A percentile compares a stretch with the other conserved stretches of the same genome.
Evolutionary conservation across 257 asterid species (phyloP).

Genomic region (Paraleonurus japonicus): DNA sequence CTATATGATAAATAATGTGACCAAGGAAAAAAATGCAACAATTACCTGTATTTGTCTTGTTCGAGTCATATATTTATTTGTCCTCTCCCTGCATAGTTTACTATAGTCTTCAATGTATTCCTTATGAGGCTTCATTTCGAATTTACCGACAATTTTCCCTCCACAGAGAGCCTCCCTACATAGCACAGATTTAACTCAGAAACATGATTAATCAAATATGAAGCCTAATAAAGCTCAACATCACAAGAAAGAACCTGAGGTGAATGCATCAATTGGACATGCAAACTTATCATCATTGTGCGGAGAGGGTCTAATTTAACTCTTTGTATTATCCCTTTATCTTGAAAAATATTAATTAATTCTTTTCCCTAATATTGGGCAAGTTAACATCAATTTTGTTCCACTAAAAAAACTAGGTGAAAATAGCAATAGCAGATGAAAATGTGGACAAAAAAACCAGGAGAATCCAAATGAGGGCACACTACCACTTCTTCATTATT

Average conservation of each 20-base stretch:
- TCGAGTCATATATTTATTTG: conserved; percentile 58
- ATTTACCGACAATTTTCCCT: conserved; percentile 78
- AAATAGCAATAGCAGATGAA: too few species aligned
- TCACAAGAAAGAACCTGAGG: not conserved
- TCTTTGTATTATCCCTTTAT: not conserved
- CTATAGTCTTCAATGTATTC: conserved; percentile 62
- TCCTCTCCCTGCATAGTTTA: conserved; percentile 78
- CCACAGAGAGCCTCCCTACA: conserved; percentile 69
- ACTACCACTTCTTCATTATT: too few species aligned
- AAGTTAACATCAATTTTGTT: too few species aligned
- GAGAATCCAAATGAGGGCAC: too few species aligned
- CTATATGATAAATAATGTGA: not conserved
- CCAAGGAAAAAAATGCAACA: conserved; percentile 8
- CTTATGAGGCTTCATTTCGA: conserved; percentile 77
- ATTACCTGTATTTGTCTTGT: conserved; percentile 68
- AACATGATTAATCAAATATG: too few species aligned
- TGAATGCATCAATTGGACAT: not conserved
- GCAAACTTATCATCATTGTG: not conserved
- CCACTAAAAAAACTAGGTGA: too few species aligned
- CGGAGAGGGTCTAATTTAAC: not conserved
- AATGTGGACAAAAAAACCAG: too few species aligned
- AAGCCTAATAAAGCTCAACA: not conserved
- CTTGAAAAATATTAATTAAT: conserved; percentile 2
- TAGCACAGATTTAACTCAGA: too few species aligned
- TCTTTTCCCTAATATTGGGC: too few species aligned